phyloP scores from a whole-genome alignment of 208 protist species.

The Trypanosoma vivax region DNA sequence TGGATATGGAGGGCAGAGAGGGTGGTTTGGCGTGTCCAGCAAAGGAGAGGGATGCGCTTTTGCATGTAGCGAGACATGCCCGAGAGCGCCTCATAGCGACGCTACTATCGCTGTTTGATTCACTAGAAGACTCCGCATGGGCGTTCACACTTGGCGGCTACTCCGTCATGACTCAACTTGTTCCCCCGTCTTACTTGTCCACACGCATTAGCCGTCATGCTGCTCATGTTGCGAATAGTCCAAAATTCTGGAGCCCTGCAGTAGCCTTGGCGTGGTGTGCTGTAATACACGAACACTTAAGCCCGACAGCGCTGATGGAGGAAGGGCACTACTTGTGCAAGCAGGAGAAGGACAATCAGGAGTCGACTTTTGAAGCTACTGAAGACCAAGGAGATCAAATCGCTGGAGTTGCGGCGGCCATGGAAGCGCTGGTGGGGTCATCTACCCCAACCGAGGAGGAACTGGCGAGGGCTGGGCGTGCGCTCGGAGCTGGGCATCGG shows the following conservation, averaged over 20 bases:
- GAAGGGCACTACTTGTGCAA: not conserved
- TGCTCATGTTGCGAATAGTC: not conserved
- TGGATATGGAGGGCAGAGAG: too few species aligned
- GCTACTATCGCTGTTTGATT: conserved; percentile 11
- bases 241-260: conserved; percentile 2
- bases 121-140: conserved; percentile 18
- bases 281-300: conserved; percentile 5
- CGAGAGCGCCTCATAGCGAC: conserved; percentile 5
- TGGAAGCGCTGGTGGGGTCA: too few species aligned
- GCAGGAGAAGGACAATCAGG: conserved; percentile 3
- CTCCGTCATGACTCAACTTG: conserved; percentile 6
- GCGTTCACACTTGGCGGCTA: not conserved
- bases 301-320: not conserved
- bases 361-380: too few species aligned
- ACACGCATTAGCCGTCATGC: conserved; percentile 2
- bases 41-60: not conserved
- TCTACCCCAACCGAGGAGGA: too few species aligned
- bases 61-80: not conserved
- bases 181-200: not conserved
- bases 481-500: not conserved
- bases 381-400: too few species aligned
- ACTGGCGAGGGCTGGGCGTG: too few species aligned
- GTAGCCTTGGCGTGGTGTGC: conserved; percentile 16
- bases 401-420: too few species aligned
- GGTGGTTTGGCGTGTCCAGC: too few species aligned